These are phyloP conservation scores for Aspergillus novofumigatus DNA, from an alignment of 2,329 filamentous ascomycete genomes.

Conservation along the genomic window DNA sequence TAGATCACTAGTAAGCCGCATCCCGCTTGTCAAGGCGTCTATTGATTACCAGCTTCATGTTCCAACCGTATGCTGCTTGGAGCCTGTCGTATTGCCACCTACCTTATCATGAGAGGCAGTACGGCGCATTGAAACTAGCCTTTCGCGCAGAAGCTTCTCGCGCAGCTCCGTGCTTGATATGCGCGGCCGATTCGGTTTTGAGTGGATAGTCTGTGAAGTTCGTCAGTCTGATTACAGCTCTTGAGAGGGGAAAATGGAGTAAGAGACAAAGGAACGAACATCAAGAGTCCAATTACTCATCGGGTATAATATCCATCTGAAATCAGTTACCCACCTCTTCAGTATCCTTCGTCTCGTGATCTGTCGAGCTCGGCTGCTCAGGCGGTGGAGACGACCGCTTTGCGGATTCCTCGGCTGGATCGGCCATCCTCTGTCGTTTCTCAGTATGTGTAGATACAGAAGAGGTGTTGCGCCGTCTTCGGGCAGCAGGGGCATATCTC, in stretches of 20 bases:
- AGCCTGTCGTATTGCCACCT: conserved; percentile 14
- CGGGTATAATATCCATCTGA: conserved; percentile 3
- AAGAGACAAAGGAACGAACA: conserved; percentile 11
- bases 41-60: background rate
- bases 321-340: conserved; percentile 31
- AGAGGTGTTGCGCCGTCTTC: conserved; percentile 40
- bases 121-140: conserved; percentile 33
- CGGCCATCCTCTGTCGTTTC: conserved; percentile 40
- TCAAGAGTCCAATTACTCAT: conserved; percentile 1
- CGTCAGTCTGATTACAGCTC: conserved; percentile 14
- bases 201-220: conserved; percentile 9
- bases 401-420: conserved; percentile 28
- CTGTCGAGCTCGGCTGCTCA: conserved; percentile 12
- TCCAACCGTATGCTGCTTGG: background rate
- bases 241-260: conserved; percentile 1
- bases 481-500: conserved; percentile 42
- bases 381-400: conserved; percentile 19
- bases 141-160: conserved; percentile 36
- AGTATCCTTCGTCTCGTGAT: conserved; percentile 21
- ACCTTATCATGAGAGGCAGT: conserved; percentile 22
- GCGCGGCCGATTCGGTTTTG: conserved; percentile 14
- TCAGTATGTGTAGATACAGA: conserved; percentile 40
- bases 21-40: background rate
- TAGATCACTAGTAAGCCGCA: background rate
- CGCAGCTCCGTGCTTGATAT: conserved; percentile 32